Evolutionary conservation across 768 basidiomycete species (phyloP).

Genomic region (Dendrothele bispora): DNA sequence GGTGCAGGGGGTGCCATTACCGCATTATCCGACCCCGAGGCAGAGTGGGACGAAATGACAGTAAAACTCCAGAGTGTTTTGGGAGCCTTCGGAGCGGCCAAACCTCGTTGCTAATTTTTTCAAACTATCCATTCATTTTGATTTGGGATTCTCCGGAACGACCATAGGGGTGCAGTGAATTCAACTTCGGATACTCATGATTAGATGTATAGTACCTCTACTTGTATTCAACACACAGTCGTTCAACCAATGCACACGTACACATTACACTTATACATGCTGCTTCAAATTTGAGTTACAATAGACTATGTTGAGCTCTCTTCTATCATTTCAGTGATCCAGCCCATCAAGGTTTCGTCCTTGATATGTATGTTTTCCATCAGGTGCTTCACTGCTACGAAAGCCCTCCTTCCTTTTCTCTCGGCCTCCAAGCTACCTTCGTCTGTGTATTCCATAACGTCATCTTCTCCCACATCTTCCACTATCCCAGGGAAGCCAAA

Average conservation of each 20-base stretch:
- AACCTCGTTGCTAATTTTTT: conserved; percentile 13
- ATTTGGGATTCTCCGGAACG: conserved; percentile 1
- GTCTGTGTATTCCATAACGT: conserved; percentile 43
- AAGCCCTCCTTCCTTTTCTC: conserved; percentile 69
- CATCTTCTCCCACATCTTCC: conserved; percentile 75
- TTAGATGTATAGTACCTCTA: no score
- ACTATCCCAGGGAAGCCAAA: conserved; percentile 88
- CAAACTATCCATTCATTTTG: conserved; percentile 11
- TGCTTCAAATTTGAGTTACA: no score
- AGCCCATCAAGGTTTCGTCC: conserved; percentile 51
- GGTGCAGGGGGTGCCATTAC: conserved; percentile 98
- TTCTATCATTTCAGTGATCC: conserved; percentile 65
- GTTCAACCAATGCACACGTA: no score
- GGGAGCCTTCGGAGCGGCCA: conserved; percentile 52
- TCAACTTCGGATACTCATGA: no score
- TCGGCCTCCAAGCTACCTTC: conserved; percentile 51
- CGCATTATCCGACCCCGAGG: conserved; percentile 79
- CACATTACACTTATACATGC: no score
- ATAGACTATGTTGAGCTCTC: no score
- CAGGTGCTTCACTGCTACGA: conserved; percentile 43
- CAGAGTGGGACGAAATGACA: conserved; percentile 94
- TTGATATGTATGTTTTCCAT: conserved; percentile 48
- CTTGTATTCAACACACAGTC: no score
- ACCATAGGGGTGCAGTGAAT: no score
- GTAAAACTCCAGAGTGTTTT: conserved; percentile 83